Evolutionary conservation across 352 stramenopile species (phyloP).

Genomic region (Phytophthora idaei): DNA sequence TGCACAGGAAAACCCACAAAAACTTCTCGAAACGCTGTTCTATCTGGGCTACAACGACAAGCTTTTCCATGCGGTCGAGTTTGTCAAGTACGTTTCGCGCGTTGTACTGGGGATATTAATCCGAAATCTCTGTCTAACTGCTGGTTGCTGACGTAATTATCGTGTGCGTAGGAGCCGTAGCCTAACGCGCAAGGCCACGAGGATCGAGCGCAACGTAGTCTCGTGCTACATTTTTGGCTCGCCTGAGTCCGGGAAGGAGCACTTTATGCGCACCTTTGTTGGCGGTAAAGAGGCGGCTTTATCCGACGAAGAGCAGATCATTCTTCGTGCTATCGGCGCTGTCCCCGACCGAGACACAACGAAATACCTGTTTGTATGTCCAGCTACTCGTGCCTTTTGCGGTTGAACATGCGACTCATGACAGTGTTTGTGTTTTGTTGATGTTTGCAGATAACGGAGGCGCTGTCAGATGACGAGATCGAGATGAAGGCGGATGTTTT

Average conservation of each 20-base stretch:
- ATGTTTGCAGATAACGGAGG: constrained; percentile 63
- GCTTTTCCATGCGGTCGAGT: constrained; percentile 61
- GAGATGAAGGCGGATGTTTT: constrained; percentile 76
- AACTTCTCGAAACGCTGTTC: constrained; percentile 80
- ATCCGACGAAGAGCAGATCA: constrained; percentile 39
- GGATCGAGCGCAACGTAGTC: constrained; percentile 72
- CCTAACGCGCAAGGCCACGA: constrained; percentile 55
- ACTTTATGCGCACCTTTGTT: constrained; percentile 61
- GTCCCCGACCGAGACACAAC: constrained; percentile 60
- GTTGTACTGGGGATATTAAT: background rate
- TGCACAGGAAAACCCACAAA: constrained; percentile 75
- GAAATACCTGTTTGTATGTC: constrained; percentile 70
- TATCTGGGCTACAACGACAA: constrained; percentile 88
- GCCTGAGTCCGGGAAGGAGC: constrained; percentile 50
- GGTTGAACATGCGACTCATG: background rate
- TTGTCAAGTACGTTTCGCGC: constrained; percentile 53
- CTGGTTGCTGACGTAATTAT: constrained; percentile 2
- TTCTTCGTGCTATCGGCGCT: constrained; percentile 63
- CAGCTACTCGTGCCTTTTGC: background rate
- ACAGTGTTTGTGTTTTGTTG: background rate
- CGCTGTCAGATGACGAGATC: constrained; percentile 63
- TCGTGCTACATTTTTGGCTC: constrained; percentile 75
- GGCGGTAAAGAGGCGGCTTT: constrained; percentile 36
- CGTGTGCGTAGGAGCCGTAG: constrained; percentile 48
- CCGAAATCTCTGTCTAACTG: constrained; percentile 1